Base-by-base conservation (phyloP, 2,329 filamentous ascomycete species). In the Colletotrichum truncatum region DNA sequence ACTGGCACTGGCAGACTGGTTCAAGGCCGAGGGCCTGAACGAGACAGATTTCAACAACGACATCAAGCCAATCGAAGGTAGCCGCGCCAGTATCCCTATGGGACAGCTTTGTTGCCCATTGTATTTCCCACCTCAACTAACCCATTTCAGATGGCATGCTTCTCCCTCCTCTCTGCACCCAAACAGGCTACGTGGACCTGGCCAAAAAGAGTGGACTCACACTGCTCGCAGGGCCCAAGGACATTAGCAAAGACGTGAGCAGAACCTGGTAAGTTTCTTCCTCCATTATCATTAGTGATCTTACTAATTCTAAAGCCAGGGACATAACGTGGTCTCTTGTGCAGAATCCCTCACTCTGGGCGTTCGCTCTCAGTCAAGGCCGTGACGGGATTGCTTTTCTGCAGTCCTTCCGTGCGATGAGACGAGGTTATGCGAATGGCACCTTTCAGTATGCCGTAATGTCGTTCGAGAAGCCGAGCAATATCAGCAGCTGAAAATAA, bases 291-390 rank as follows among this genome's bases (percentile, higher is more conserved):
- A 11, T 6, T 5, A 11, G 14, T 30, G 4, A 38, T 21, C 18
- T 12, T 18, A 25, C 18, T 30, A 25, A 49, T 12, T 66, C 26
- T 23, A 12, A 11, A 7, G 5, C 14, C 23, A 89, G 86, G 86
- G 87, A 89, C 68, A 87, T 89, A n/a, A 87, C 85, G 14, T 88
- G 86, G 86, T 80, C 81, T 7, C 77, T 89, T 9, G 81, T 89
- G 14, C 85, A 88, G 66, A 88, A 85, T 25, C 86, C 87, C 1
- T 82, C 85, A 3, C 79, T 89, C 7, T 89, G 87, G 87, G 84
- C 86, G 0, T 88, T 89, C 67, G 87, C 87, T 4, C 81, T 88
- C 41, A 84, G 84, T 21, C 87, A 89, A 69, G 87, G 87, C 10
- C 77, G 87, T 52, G 87, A 89, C 67, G 86, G 85, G 3, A 81